Evolutionary conservation across 805 yeast species (phyloP), one percentile per base, ranked within the genome.

Genomic region (Saccharomyces mikatae): DNA sequence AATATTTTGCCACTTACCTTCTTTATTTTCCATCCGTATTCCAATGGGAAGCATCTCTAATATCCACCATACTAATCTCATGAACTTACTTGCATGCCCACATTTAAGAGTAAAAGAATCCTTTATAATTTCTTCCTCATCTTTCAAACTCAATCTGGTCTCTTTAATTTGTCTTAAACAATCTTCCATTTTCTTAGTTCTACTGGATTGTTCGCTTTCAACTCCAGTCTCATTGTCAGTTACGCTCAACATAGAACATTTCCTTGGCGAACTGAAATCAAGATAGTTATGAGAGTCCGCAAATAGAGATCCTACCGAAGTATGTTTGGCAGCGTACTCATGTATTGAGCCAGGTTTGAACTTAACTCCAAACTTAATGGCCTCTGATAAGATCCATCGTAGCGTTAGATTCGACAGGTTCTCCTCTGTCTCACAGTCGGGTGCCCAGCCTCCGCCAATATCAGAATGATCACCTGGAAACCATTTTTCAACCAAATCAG

Each of bases 381-480:
- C 81, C 62, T 80, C 81, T 4, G 77, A 69, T 11, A 84, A 55
- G 65, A 84, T 80, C 89, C 89, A 84, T 56, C 84, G 72, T 26
- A 84, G 68, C 0, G 88, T 71, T 14, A 82, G 57, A 58, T 80
- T 76, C 0, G 86, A 74, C 46, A 79, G 76, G 44, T 47, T 54
- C 28, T 62, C 63, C 11, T 59, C 54, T 2, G 63, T 58, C 1
- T 80, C 80, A 49, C 71, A 63, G 62, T 80, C 83, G 4, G 72
- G 66, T 1, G 72, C 65, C 84, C 86, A 83, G 0, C 86, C 86
- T 2, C 89, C 89, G 2, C 89, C 89, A 60, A 81, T 70, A 66
- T 84, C 89, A 9, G 84, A 74, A 66, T 84, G 89, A 62, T 81
- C 80, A 1, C 89, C 90, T 0, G 86, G 80, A 60, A 84, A 84